A percentile compares a stretch with the other conserved stretches of the same genome.
phyloP scores from a whole-genome alignment of 768 basidiomycete genomes.

The Boletus rubescentipes region DNA sequence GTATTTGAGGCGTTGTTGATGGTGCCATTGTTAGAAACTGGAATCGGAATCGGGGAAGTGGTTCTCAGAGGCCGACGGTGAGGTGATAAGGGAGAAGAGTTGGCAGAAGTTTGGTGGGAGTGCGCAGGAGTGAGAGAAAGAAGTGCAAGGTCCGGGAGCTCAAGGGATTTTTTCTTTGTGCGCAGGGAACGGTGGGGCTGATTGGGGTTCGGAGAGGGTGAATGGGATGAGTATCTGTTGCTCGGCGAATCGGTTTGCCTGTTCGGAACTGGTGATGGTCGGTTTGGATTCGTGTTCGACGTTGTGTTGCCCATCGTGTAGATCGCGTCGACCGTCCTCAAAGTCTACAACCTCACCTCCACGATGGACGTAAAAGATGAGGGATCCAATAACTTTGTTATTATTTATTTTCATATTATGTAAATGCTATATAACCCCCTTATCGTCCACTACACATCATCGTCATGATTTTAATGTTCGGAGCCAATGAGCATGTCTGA shows the following conservation, averaged over 20 bases:
- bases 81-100: slow-evolving; percentile 42
- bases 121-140: slow-evolving; percentile 46
- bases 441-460: slow-evolving; percentile 3
- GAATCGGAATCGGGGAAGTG: slow-evolving; percentile 48
- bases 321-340: slow-evolving; percentile 20
- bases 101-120: slow-evolving; percentile 36
- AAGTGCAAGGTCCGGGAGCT: slow-evolving; percentile 69
- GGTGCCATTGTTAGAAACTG: slow-evolving; percentile 37
- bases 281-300: slow-evolving; percentile 30
- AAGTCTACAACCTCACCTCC: slow-evolving; percentile 12
- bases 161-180: slow-evolving; percentile 69
- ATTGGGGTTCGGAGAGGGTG: slow-evolving; percentile 41
- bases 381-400: slow-evolving; percentile 27
- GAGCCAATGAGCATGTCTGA: slow-evolving; percentile 18
- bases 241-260: slow-evolving; percentile 27
- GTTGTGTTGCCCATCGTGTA: slow-evolving; percentile 35
- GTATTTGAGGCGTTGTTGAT: slow-evolving; percentile 37
- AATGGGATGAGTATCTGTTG: slow-evolving; percentile 27
- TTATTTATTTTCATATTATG: slow-evolving; percentile 13
- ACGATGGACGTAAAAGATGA: slow-evolving; percentile 36
- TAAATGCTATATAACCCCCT: slow-evolving; percentile 9
- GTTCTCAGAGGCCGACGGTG: slow-evolving; percentile 41
- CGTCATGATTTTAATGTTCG: slow-evolving; percentile 2
- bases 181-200: slow-evolving; percentile 60
- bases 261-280: slow-evolving; percentile 24